A percentile compares a stretch with the other conserved stretches of the same genome.
Conservation (phyloP, 2,329 filamentous ascomycete genomes). For the Penicillium digitatum region DNA sequence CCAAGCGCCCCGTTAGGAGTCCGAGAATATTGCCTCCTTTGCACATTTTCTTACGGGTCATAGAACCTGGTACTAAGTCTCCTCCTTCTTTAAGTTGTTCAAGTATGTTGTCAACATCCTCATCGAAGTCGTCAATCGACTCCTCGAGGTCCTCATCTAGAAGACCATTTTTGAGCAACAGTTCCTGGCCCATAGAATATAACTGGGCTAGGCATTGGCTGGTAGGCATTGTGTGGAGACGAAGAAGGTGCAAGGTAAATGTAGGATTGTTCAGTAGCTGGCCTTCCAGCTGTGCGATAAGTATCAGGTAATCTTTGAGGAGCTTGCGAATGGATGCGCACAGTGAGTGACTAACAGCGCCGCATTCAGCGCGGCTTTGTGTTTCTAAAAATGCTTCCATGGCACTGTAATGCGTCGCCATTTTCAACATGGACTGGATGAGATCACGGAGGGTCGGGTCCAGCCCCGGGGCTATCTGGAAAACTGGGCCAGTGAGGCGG, state of each 20-base stretch:
- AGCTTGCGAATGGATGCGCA: slow-evolving; percentile 92
- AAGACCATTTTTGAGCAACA: slow-evolving; percentile 81
- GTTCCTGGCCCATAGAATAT: slow-evolving; percentile 79
- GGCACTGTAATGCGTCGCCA: slow-evolving; percentile 89
- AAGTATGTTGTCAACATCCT: slow-evolving; percentile 80
- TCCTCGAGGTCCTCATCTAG: slow-evolving; percentile 69
- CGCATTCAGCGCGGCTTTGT: slow-evolving; percentile 87
- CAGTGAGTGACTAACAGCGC: slow-evolving; percentile 89
- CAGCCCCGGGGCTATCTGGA: slow-evolving; percentile 73
- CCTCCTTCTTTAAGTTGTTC: slow-evolving; percentile 84
- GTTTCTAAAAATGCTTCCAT: slow-evolving; percentile 92
- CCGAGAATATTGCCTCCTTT: slow-evolving; percentile 96
- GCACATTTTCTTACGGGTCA: slow-evolving; percentile 84
- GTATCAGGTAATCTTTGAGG: slow-evolving; percentile 86
- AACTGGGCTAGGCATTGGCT: slow-evolving; percentile 88
- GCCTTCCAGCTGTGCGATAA: slow-evolving; percentile 89
- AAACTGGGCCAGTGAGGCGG: slow-evolving; percentile 75
- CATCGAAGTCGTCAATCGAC: slow-evolving; percentile 69
- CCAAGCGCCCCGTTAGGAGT: slow-evolving; percentile 75
- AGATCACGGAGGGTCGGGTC: slow-evolving; percentile 90
- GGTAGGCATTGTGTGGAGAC: slow-evolving; percentile 85
- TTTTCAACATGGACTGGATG: slow-evolving; percentile 81
- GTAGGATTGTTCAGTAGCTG: slow-evolving; percentile 83
- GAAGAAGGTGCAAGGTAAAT: slow-evolving; percentile 90
- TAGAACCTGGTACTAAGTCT: slow-evolving; percentile 71